Evolutionary conservation across 768 basidiomycete species (phyloP).

Genomic region (Phylloporus arenicola): DNA sequence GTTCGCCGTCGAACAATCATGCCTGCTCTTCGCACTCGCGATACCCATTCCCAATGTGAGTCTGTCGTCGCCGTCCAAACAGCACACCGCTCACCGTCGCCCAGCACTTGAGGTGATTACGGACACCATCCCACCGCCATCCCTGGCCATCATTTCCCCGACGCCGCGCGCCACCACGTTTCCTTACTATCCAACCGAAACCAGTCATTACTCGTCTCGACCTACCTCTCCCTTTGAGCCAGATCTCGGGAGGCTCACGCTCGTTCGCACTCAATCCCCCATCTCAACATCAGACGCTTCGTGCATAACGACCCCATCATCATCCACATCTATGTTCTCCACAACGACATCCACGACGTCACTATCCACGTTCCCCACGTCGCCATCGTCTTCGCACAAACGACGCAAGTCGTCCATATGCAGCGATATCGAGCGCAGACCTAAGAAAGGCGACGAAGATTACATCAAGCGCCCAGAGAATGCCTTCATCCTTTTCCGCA

Average conservation of each 20-base stretch:
- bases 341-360: conserved; percentile 33
- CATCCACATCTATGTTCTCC: conserved; percentile 38
- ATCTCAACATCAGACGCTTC: conserved; percentile 27
- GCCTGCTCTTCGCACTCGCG: conserved; percentile 77
- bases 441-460: conserved; percentile 69
- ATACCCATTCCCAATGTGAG: conserved; percentile 54
- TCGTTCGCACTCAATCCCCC: conserved; percentile 41
- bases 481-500: conserved; percentile 80
- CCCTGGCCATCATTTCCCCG: conserved; percentile 51
- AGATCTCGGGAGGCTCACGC: conserved; percentile 44
- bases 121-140: conserved; percentile 53
- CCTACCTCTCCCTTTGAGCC: conserved; percentile 70
- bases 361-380: conserved; percentile 30
- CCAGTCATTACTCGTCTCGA: conserved; percentile 63
- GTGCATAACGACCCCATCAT: conserved; percentile 26
- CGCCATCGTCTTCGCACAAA: conserved; percentile 37
- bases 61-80: conserved; percentile 1
- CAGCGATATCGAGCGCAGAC: conserved; percentile 44
- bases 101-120: conserved; percentile 74
- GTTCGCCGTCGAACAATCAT: conserved; percentile 47
- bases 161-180: conserved; percentile 52
- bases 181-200: conserved; percentile 33
- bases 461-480: conserved; percentile 83
- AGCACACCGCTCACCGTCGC: conserved; percentile 12
- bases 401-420: conserved; percentile 49